Conservation (phyloP, 2,329 filamentous ascomycete genomes). For the Dactylellina parvicollis region DNA sequence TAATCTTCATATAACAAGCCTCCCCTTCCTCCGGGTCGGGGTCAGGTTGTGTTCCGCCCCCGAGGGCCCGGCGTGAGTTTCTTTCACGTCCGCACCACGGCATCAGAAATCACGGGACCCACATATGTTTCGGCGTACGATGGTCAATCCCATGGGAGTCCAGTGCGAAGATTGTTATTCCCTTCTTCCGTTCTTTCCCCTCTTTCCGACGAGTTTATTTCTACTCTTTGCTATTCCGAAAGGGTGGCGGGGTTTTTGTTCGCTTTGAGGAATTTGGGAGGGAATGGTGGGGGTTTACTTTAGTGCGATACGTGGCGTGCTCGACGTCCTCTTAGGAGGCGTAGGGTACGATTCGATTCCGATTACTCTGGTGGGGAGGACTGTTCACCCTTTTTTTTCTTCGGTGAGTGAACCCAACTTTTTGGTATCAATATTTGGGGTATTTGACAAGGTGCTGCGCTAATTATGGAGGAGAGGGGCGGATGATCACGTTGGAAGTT, state of each 20-base stretch:
- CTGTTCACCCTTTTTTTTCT: constrained; percentile 66
- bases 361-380: constrained; percentile 78
- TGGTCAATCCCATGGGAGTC: constrained; percentile 46
- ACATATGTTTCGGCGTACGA: constrained; percentile 23
- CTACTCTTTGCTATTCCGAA: constrained; percentile 58
- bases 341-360: constrained; percentile 77
- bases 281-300: constrained; percentile 76
- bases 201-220: background rate
- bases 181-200: constrained; percentile 6
- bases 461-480: constrained; percentile 16
- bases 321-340: constrained; percentile 56
- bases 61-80: constrained; percentile 77
- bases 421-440: background rate
- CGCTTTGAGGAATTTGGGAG: constrained; percentile 72
- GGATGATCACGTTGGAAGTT: background rate
- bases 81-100: constrained; percentile 71
- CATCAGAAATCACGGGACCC: constrained; percentile 75
- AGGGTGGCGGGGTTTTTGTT: constrained; percentile 61
- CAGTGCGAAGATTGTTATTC: constrained; percentile 54
- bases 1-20: constrained; percentile 72
- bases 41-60: constrained; percentile 68
- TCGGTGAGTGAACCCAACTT: constrained; percentile 40
- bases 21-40: constrained; percentile 58
- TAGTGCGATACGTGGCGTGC: constrained; percentile 81
- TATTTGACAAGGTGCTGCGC: constrained; percentile 33